phyloP scores from a whole-genome alignment of 768 basidiomycete genomes.

The Dacryopinax spathularia region DNA sequence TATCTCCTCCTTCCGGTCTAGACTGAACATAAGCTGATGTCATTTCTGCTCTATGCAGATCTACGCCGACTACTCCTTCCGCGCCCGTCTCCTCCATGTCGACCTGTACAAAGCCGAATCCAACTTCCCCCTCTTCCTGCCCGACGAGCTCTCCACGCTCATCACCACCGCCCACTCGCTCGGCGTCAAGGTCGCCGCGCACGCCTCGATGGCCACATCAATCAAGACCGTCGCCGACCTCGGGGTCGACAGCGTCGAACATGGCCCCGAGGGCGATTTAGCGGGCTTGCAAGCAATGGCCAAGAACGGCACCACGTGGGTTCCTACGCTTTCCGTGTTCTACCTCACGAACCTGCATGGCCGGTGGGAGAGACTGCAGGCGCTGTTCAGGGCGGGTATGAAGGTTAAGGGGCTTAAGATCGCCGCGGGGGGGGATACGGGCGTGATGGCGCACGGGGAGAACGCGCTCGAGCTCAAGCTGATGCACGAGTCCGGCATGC shows the following conservation, averaged over 20 bases:
- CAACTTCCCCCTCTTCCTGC: conserved; percentile 33
- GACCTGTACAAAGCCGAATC: conserved; percentile 25
- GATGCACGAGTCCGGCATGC: conserved; percentile 44
- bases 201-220: conserved; percentile 30
- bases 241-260: conserved; percentile 43
- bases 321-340: conserved; percentile 44
- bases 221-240: conserved; percentile 23
- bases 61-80: conserved; percentile 38
- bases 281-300: conserved; percentile 6
- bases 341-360: conserved; percentile 20
- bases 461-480: conserved; percentile 48
- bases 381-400: conserved; percentile 34
- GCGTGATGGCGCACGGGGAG: conserved; percentile 45
- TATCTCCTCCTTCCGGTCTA: not conserved
- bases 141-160: conserved; percentile 34
- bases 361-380: conserved; percentile 3
- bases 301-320: conserved; percentile 31
- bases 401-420: conserved; percentile 33
- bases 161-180: conserved; percentile 37
- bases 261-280: conserved; percentile 28
- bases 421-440: conserved; percentile 53
- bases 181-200: conserved; percentile 46
- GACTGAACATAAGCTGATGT: conserved; percentile 6
- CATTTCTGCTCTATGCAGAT: conserved; percentile 6
- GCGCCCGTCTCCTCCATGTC: conserved; percentile 33